These are phyloP conservation scores for Solanum etuberosum DNA, from an alignment of 257 asterid species.

Conservation along the genomic window DNA sequence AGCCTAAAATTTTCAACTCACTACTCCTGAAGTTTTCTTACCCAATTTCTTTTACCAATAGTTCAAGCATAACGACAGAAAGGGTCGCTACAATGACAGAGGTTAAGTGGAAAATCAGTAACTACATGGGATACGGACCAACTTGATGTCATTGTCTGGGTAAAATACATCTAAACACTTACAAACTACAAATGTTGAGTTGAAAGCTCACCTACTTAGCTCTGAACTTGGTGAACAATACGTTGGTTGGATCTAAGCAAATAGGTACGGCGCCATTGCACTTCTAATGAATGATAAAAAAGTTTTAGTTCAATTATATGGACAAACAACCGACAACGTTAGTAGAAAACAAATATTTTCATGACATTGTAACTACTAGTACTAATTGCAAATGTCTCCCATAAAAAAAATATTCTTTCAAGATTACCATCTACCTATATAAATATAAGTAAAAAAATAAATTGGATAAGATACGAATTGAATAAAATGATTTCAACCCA, in stretches of 20 bases:
- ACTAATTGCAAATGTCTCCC: not conserved
- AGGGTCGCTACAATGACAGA: not conserved
- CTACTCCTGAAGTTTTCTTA: too few relatives aligned
- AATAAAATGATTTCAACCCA: not conserved
- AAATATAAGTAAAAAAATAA: not conserved
- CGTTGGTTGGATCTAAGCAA: not conserved
- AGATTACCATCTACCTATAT: not conserved
- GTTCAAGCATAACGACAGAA: not conserved
- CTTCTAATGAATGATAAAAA: not conserved
- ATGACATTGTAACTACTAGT: not conserved
- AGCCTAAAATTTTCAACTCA: not conserved
- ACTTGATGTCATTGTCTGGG: not conserved
- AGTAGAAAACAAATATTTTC: not conserved
- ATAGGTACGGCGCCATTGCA: not conserved
- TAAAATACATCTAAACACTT: not conserved
- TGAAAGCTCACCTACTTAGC: not conserved
- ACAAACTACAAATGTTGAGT: not conserved
- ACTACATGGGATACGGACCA: not conserved
- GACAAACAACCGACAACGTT: not conserved
- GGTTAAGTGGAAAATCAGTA: not conserved
- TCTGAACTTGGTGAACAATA: not conserved
- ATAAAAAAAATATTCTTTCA: not conserved
- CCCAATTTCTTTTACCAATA: not conserved
- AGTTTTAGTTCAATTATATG: not conserved
- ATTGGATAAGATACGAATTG: not conserved